Evolutionary conservation across 1,284 basidiomycete genomes (phyloP).

Genomic region (Sanghuangporus weigelae): DNA sequence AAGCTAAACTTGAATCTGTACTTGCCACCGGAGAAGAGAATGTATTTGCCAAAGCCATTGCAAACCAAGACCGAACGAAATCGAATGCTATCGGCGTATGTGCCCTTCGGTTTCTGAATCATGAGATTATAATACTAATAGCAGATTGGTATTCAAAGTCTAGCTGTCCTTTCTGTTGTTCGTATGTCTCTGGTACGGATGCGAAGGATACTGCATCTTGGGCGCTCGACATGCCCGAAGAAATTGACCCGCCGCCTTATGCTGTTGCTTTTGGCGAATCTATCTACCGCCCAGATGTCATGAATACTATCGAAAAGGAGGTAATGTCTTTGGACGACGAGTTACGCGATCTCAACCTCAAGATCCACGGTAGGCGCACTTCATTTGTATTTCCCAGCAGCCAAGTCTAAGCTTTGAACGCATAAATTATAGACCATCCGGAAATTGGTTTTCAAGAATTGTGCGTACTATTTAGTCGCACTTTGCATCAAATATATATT

Average conservation of each 20-base stretch:
- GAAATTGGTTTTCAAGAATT: slow-evolving; percentile 25
- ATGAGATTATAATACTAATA: background rate
- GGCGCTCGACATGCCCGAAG: background rate
- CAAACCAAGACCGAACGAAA: background rate
- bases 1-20: background rate
- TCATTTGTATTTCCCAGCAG: background rate
- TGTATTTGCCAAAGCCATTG: background rate
- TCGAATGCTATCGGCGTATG: background rate
- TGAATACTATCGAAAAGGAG: slow-evolving; percentile 22
- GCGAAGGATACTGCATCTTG: background rate
- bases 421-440: slow-evolving; percentile 23
- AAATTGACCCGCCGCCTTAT: slow-evolving; percentile 3
- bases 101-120: background rate
- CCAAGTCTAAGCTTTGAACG: background rate
- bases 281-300: slow-evolving; percentile 14
- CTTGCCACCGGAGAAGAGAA: background rate
- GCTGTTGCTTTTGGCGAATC: background rate
- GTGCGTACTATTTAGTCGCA: slow-evolving; percentile 10
- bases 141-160: background rate
- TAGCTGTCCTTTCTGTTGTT: background rate
- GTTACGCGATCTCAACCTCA: slow-evolving; percentile 28
- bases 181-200: background rate
- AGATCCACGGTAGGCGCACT: slow-evolving; percentile 28
- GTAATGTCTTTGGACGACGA: slow-evolving; percentile 26
- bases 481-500: background rate